Conservation (phyloP, 345 rosid genomes). For the Corchorus capsularis region DNA sequence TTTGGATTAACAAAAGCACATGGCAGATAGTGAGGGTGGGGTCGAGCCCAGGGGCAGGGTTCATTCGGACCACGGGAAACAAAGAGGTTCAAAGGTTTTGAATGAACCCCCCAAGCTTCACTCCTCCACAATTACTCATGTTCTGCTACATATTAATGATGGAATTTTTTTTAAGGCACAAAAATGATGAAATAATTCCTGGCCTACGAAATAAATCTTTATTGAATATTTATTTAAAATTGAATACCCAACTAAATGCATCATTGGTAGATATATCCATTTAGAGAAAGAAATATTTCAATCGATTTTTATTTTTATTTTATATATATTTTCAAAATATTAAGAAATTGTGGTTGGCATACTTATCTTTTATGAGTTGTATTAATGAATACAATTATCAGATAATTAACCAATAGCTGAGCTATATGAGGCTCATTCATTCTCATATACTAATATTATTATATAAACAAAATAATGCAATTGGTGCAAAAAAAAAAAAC, state of each 20-base stretch:
- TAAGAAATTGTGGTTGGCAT: background rate
- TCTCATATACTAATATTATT: background rate
- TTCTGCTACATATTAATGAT: too few relatives aligned
- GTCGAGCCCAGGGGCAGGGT: conserved; percentile 9
- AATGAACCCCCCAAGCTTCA: background rate
- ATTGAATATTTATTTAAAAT: background rate
- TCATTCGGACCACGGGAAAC: background rate
- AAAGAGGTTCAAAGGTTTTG: background rate
- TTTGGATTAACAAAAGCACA: background rate
- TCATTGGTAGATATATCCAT: background rate
- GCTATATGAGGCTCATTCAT: background rate
- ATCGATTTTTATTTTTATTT: background rate
- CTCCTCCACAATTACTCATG: conserved; percentile 13
- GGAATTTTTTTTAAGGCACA: too few relatives aligned
- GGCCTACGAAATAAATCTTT: background rate
- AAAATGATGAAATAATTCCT: background rate
- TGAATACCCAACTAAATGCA: background rate
- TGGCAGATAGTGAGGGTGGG: background rate
- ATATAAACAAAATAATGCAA: background rate
- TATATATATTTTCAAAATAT: background rate
- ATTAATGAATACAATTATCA: background rate
- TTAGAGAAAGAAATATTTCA: background rate
- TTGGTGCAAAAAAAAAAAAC: too few relatives aligned
- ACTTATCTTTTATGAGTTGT: background rate
- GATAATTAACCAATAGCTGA: background rate